Base-by-base conservation (phyloP, 2,329 filamentous ascomycete genomes). In the Trichoderma koningii region DNA sequence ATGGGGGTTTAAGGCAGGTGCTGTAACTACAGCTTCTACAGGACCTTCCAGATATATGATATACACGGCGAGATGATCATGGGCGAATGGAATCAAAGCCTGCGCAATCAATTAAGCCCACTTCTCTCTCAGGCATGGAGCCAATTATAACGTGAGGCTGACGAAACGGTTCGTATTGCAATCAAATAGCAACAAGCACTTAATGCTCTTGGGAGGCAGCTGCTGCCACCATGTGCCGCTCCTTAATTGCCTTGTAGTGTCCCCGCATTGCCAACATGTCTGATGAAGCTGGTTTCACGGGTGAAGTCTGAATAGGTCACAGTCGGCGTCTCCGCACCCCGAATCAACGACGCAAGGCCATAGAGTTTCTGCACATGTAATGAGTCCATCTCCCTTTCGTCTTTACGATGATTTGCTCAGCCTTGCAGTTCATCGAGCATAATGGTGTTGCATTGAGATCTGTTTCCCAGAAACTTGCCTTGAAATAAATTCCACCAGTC, bases 401-500 rank as follows among this genome's bases (percentile, higher is more conserved):
- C 34, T 38, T 14, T 1, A n/a, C 7, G 1, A 52, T 52, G 34
- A 21, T 17, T 15, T 42, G 17, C 34, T 44, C 47, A 62, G 50
- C 23, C 38, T 53, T 45, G 50, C 34, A n/a, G 21, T 14, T 34
- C 2, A 45, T n/a, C n/a, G 14, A 62, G 34, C 42, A n/a, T 50
- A 38, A 12, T 14, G 45, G 23, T 50, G 12, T 47, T 6, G 26
- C 28, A 60, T 23, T 53, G 17, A 47, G 50, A 55, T 55, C 60
- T 63, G 50, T 14, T 38, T 65, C 30, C 42, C 21, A 21, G 9
- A 23, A 55, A 38, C 3, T 48, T 23, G 21, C 41, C 21, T 41
- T 59, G 21, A 30, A 30, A 64, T n/a, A 64, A 60, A 64, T 64
- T 66, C 65, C 65, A 56, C 65, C 61, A 66, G n/a, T 66, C 59